Evolutionary conservation across 768 basidiomycete species (phyloP).

Genomic region (Mycena galopus): DNA sequence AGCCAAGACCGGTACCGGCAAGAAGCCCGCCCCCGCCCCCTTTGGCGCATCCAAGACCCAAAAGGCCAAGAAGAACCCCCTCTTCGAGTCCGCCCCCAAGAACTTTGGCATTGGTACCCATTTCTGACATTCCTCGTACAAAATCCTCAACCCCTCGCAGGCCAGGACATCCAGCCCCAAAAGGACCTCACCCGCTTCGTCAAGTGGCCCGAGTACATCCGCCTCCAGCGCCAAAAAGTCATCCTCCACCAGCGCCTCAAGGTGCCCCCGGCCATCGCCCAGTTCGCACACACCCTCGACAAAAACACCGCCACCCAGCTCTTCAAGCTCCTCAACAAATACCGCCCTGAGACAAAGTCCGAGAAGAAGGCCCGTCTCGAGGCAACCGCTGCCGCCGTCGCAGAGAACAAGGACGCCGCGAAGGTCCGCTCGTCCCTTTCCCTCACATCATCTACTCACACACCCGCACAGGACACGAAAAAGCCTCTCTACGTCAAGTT

Average conservation of each 20-base stretch:
- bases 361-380: conserved; percentile 97
- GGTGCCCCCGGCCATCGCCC: conserved; percentile 97
- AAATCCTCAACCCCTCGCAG: conserved; percentile 55
- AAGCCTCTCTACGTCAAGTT: conserved; percentile 97
- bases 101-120: conserved; percentile 93
- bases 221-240: conserved; percentile 98
- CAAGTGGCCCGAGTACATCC: conserved; percentile 99
- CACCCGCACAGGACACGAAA: conserved; percentile 77
- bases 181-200: conserved; percentile 96
- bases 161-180: conserved; percentile 92
- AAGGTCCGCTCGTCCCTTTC: conserved; percentile 51
- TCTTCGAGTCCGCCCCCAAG: conserved; percentile 91
- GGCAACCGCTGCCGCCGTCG: conserved; percentile 80
- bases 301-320: conserved; percentile 99
- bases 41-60: conserved; percentile 81
- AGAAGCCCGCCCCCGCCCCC: conserved; percentile 90
- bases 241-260: conserved; percentile 98
- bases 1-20: conserved; percentile 64
- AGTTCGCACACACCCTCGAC: conserved; percentile 96
- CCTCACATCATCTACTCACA: not conserved
- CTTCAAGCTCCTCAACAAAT: conserved; percentile 99
- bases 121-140: not conserved
- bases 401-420: conserved; percentile 80
- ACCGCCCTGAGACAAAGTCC: conserved; percentile 92
- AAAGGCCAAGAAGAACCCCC: conserved; percentile 92